A percentile compares a stretch with the other conserved stretches of the same genome.
Conservation (phyloP, 192 early-diverging fungal genomes). For the Phycomyces blakesleeanus region DNA sequence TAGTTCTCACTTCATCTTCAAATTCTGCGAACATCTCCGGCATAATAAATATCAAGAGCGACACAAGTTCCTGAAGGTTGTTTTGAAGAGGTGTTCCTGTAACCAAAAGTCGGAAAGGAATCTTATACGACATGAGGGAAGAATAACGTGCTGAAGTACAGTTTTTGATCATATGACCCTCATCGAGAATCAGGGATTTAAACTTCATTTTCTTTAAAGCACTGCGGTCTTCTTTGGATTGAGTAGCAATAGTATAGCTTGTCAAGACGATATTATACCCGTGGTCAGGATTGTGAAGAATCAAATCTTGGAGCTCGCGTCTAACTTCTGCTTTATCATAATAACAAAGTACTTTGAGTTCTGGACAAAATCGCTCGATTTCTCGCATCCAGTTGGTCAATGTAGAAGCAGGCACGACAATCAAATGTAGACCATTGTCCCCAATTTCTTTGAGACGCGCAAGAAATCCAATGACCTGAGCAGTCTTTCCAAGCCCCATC, state of each 20-base stretch:
- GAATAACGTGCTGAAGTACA: constrained; percentile 74
- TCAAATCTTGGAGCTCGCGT: constrained; percentile 45
- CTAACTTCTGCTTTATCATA: constrained; percentile 57
- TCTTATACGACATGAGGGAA: constrained; percentile 59
- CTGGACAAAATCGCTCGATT: constrained; percentile 65
- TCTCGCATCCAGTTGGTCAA: constrained; percentile 89
- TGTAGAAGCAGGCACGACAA: constrained; percentile 86
- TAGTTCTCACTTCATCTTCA: constrained; percentile 44
- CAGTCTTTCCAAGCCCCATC: constrained; percentile 94
- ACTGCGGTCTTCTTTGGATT: constrained; percentile 61
- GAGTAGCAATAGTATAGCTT: constrained; percentile 76
- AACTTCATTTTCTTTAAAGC: constrained; percentile 67
- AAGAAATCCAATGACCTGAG: constrained; percentile 84
- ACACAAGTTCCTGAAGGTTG: constrained; percentile 83
- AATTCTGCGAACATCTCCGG: constrained; percentile 68
- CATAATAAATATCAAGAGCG: constrained; percentile 84
- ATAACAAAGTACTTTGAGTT: constrained; percentile 54
- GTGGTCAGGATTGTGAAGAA: constrained; percentile 5
- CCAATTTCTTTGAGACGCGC: constrained; percentile 51
- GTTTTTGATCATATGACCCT: constrained; percentile 93
- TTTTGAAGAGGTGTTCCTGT: constrained; percentile 89
- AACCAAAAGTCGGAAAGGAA: constrained; percentile 62
- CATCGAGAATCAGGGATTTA: constrained; percentile 77
- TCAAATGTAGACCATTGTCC: constrained; percentile 61
- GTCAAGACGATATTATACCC: constrained; percentile 70